These are phyloP conservation scores for Castanea crenata DNA, from an alignment of 306 rosid species.

Conservation along the genomic window DNA sequence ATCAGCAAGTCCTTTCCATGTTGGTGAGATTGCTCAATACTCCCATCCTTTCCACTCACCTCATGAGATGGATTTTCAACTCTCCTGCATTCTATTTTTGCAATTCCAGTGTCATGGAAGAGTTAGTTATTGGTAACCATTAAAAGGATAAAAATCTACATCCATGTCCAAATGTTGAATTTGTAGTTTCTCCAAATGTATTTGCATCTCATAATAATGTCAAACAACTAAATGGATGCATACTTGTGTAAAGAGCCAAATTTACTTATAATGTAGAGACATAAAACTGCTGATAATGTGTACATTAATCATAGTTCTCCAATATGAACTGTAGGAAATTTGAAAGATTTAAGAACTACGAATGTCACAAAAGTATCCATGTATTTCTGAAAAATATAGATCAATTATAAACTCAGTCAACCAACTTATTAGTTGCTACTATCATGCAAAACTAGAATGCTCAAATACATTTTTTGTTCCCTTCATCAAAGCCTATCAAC, in stretches of 20 bases:
- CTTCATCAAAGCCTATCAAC: background rate
- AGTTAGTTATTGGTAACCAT: background rate
- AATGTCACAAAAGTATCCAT: background rate
- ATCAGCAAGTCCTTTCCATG: constrained; percentile 11
- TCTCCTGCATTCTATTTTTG: constrained; percentile 7
- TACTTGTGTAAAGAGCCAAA: background rate
- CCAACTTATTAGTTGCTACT: background rate
- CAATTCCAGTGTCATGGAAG: background rate
- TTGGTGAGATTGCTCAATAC: constrained; percentile 1
- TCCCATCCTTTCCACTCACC: background rate
- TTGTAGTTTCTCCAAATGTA: background rate
- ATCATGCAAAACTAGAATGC: background rate
- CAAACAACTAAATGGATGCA: background rate
- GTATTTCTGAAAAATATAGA: background rate
- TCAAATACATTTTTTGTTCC: background rate
- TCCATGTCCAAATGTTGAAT: background rate
- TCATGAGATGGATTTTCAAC: constrained; percentile 2
- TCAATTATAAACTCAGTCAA: background rate
- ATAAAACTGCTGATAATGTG: background rate
- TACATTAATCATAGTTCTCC: background rate
- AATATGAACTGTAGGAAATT: background rate
- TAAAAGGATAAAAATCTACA: background rate
- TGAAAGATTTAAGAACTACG: background rate
- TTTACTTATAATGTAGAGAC: too few species aligned
- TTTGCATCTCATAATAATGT: background rate